Conservation (phyloP, 2,329 filamentous ascomycete genomes). For the Aspergillus alliaceus region DNA sequence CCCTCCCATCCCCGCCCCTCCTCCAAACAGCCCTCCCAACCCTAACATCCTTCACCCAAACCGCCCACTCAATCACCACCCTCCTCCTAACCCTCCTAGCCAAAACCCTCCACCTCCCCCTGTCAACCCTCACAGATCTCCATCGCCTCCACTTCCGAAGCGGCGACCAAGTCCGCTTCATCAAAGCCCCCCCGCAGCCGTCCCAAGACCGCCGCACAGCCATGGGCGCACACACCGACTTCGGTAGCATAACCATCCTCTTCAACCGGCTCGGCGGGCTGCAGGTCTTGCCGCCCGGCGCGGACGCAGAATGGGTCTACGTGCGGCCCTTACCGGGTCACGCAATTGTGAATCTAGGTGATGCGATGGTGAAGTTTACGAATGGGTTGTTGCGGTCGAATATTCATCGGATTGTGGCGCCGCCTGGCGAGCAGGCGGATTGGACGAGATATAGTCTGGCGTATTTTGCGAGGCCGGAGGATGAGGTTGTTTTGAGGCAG, state of each 20-base stretch:
- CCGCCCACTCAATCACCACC: slow-evolving; percentile 47
- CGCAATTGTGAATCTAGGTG: slow-evolving; percentile 46
- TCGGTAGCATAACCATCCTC: slow-evolving; percentile 56
- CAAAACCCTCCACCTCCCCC: slow-evolving; percentile 43
- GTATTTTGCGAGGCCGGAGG: slow-evolving; percentile 27
- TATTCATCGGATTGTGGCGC: slow-evolving; percentile 18
- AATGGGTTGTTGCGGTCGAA: slow-evolving; percentile 42
- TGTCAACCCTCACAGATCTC: slow-evolving; percentile 44
- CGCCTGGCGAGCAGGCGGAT: not conserved
- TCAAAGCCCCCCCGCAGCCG: slow-evolving; percentile 51
- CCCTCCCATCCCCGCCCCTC: slow-evolving; percentile 45
- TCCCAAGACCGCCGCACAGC: slow-evolving; percentile 43
- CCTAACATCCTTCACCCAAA: slow-evolving; percentile 46
- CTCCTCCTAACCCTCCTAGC: slow-evolving; percentile 49
- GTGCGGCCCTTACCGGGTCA: slow-evolving; percentile 53
- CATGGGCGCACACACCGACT: slow-evolving; percentile 57
- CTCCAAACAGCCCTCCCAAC: slow-evolving; percentile 37
- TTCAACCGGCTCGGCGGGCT: slow-evolving; percentile 59
- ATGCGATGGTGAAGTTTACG: slow-evolving; percentile 47
- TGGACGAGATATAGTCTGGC: not conserved
- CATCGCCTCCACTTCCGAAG: slow-evolving; percentile 46
- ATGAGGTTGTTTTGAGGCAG: slow-evolving; percentile 46
- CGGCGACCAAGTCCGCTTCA: slow-evolving; percentile 57
- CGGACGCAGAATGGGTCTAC: slow-evolving; percentile 50
- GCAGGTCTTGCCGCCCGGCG: slow-evolving; percentile 50